Evolutionary conservation across 2,329 filamentous ascomycete genomes (phyloP).

Genomic region (Macroventuria anomochaeta): DNA sequence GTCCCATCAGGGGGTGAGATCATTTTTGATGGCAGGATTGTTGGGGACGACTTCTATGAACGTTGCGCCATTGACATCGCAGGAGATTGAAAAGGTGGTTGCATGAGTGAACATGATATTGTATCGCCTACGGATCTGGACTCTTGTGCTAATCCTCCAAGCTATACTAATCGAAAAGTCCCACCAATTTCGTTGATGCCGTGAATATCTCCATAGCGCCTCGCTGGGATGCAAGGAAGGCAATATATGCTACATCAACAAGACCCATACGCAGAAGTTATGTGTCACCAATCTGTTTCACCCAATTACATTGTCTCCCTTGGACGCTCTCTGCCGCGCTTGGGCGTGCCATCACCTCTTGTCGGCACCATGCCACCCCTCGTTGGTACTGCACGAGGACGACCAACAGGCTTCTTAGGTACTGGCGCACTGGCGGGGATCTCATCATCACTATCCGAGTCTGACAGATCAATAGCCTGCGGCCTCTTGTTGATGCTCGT

Average conservation of each 20-base stretch:
- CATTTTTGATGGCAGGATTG: too few species aligned
- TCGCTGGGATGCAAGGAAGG: conserved; percentile 5
- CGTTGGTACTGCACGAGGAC: conserved; percentile 24
- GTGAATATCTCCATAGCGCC: background rate
- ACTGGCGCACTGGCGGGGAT: conserved; percentile 40
- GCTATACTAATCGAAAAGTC: background rate
- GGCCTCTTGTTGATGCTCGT: conserved; percentile 28
- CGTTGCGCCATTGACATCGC: too few species aligned
- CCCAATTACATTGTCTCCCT: conserved; percentile 26
- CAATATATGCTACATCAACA: background rate
- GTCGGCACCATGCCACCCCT: conserved; percentile 28
- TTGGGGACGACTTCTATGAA: too few species aligned
- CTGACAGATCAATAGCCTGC: conserved; percentile 28
- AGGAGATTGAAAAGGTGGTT: too few species aligned
- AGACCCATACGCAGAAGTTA: background rate
- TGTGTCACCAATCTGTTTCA: background rate
- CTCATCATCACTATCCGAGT: conserved; percentile 42
- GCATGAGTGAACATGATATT: background rate
- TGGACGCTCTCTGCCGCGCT: conserved; percentile 35
- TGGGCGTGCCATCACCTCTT: conserved; percentile 29
- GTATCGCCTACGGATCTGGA: background rate
- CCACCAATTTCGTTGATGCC: background rate
- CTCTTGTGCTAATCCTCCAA: too few species aligned
- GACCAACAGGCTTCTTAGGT: conserved; percentile 27
- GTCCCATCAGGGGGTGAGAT: too few species aligned